These are phyloP conservation scores for Aspergillus olivimuriae DNA, from an alignment of 495 filamentous ascomycete genomes.

Conservation along the genomic window DNA sequence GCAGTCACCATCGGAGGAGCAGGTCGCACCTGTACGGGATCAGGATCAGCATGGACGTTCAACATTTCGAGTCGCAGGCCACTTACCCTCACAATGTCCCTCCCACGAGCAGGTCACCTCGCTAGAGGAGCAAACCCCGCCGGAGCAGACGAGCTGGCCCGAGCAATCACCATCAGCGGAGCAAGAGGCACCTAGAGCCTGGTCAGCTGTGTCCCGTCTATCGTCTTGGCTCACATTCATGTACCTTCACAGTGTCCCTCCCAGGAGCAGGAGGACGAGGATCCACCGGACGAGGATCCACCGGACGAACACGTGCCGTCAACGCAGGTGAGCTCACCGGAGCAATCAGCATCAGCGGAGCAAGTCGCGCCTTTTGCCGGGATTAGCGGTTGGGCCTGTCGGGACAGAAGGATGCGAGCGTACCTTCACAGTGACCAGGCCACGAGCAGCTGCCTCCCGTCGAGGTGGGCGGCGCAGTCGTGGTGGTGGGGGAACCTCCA, in stretches of 20 bases:
- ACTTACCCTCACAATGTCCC: constrained; percentile 21
- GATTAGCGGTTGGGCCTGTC: not conserved
- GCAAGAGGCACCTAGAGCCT: not conserved
- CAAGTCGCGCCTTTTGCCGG: constrained; percentile 13
- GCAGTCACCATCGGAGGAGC: constrained; percentile 17
- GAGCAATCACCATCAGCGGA: not conserved
- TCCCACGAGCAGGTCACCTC: constrained; percentile 13
- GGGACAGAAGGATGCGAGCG: not conserved
- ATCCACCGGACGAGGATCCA: too few species aligned
- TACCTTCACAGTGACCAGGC: constrained; percentile 19
- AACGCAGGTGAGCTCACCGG: constrained; percentile 14
- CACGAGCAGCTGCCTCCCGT: constrained; percentile 9
- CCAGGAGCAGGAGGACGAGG: too few species aligned
- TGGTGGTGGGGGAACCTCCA: not conserved
- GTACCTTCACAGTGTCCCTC: constrained; percentile 4
- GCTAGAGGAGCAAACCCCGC: too few species aligned
- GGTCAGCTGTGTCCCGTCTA: too few species aligned
- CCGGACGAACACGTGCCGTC: constrained; percentile 11
- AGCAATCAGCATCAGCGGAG: constrained; percentile 18
- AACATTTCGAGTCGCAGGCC: not conserved
- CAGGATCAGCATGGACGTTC: not conserved
- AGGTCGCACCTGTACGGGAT: constrained; percentile 12
- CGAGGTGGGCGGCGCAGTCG: constrained; percentile 4
- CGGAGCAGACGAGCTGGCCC: too few species aligned
- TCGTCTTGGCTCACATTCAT: not conserved